These are phyloP conservation scores for Galeopsis tetrahit DNA, from an alignment of 257 asterid genomes.

Conservation along the genomic window DNA sequence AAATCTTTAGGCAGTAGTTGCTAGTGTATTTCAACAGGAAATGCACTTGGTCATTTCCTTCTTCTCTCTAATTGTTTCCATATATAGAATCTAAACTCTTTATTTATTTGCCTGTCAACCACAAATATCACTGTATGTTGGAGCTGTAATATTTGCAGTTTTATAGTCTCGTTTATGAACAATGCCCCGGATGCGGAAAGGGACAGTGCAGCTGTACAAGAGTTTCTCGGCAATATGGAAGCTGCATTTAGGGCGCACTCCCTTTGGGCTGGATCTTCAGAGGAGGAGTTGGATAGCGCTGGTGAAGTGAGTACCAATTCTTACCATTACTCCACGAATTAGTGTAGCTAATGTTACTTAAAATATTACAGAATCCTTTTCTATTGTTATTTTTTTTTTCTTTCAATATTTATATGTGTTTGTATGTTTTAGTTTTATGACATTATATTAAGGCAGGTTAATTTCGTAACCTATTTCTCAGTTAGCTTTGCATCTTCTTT, in stretches of 20 bases:
- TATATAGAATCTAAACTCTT: slow-evolving; percentile 23
- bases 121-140: slow-evolving; percentile 16
- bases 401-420: slow-evolving; percentile 5
- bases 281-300: slow-evolving; percentile 95
- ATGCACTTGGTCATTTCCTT: background rate
- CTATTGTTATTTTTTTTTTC: slow-evolving; percentile 10
- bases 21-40: slow-evolving; percentile 1
- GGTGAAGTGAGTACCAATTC: slow-evolving; percentile 78
- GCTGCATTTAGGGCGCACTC: slow-evolving; percentile 90
- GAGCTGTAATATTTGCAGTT: slow-evolving; percentile 57
- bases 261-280: slow-evolving; percentile 93
- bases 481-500: slow-evolving; percentile 9
- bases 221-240: slow-evolving; percentile 89
- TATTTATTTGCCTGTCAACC: slow-evolving; percentile 13
- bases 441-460: background rate
- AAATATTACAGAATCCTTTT: background rate
- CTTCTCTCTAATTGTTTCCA: background rate
- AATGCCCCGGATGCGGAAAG: slow-evolving; percentile 79
- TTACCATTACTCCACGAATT: background rate
- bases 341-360: slow-evolving; percentile 17
- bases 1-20: background rate
- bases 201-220: slow-evolving; percentile 90
- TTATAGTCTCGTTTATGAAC: slow-evolving; percentile 87
- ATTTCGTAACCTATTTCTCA: slow-evolving; percentile 1
- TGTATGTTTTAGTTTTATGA: slow-evolving; percentile 20